Evolutionary conservation across 805 yeast species (phyloP), one percentile per base, ranked within the genome.

Genomic region (Ogataea minuta): DNA sequence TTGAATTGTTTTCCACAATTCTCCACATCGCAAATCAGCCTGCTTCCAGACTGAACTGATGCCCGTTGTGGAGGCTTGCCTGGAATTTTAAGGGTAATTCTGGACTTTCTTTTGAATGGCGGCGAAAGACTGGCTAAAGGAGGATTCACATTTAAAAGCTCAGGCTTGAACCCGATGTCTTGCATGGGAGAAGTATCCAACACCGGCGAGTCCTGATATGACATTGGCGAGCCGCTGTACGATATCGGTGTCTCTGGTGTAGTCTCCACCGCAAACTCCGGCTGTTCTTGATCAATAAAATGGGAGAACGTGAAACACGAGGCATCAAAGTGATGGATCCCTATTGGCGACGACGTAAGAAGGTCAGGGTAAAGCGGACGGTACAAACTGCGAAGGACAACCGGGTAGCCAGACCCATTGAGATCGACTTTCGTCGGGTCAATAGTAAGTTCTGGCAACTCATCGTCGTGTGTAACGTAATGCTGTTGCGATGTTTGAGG

Each of bases 1-100:
- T 74, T 75, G 59, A 82, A 81, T 3, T 54, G 52, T 48, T 68
- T 70, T 1, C 52, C 45, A 45, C 76, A 72, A 9, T 56, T 51
- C 6, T 49, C 46, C 43, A 56, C 45, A 12, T 40, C 38, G 34
- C 72, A 71, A 48, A 63, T 63, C 21, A 67, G 66, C 45, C 65
- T 67, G 9, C 63, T 68, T 2, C 38, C 24, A 8, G 45, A 7
- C 12, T 25, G 41, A 8, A 9, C 17, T 8, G 23, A 21, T 30
- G 45, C 15, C 9, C 31, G 26, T 4, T 31, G 40, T n/a, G 33
- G 15, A 19, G 29, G 23, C 24, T 33, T 34, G 11, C 42, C 44
- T 5, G 49, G 43, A 20, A 41, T 34, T 31, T 36, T 38, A 15
- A 43, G 20, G n/a, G 44, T 38, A 31, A 36, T 32, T 15, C 27